Evolutionary conservation across 2,329 filamentous ascomycete species (phyloP), one percentile per base, ranked within the genome.

Genomic region (Penicillium oxalicum): DNA sequence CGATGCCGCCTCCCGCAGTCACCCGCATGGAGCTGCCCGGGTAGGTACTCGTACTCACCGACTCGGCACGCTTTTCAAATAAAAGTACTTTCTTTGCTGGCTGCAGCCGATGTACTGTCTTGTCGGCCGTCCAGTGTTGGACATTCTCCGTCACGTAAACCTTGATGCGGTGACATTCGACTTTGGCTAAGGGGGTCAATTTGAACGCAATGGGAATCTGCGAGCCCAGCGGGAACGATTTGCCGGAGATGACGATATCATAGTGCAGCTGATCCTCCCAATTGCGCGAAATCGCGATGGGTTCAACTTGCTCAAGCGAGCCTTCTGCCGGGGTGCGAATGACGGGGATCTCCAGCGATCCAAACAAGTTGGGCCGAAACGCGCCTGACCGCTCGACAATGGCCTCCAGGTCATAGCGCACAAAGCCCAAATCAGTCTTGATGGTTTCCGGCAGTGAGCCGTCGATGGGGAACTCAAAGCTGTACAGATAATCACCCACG

Each of bases 241-340:
- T 95, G 47, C 91, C 91, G 1, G 90, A 95, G 47, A 96, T 95
- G 65, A 95, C 85, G 58, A 96, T 95, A 61, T 96, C 91, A 70
- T 96, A 96, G 62, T 94, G 89, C 29, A 96, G 75, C 63, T 95
- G 91, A 58, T 96, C 90, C 65, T 96, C 91, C 91, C 91, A 96
- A 53, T 88, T 90, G 18, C 91, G 79, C 55, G 87, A 91, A 62
- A 96, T 95, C 9, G 90, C 91, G 60, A 96, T 95, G 2, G 91
- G 91, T 64, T 96, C 91, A 26, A 90, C 86, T 68, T 89, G 89
- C 68, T 96, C 91, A 25, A 95, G 75, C 0, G 90, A 95, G 40
- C 90, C 81, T 69, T 95, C 89, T 42, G 91, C 83, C 0, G 91
- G 91, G 3, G 93, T 83, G 39, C 91, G 84, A 45, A 95, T 88